These are phyloP conservation scores for Acer negundo DNA, from an alignment of 345 rosid genomes.

Conservation along the genomic window DNA sequence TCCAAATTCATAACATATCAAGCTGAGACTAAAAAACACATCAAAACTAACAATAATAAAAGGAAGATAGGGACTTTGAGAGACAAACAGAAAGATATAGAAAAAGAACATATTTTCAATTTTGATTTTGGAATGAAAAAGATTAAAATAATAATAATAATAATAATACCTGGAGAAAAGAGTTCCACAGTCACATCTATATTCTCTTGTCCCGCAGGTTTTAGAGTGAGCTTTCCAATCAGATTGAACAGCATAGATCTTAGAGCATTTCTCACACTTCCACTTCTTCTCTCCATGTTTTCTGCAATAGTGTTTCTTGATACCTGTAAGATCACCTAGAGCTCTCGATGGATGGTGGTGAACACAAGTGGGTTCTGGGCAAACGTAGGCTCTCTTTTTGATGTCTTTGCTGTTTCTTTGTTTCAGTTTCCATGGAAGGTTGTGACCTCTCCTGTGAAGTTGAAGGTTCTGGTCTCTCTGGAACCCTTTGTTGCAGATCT, in stretches of 20 bases:
- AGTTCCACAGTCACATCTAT: slow-evolving; percentile 94
- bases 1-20: slow-evolving; percentile 24
- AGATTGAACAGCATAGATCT: slow-evolving; percentile 94
- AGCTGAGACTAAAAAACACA: neutral
- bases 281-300: slow-evolving; percentile 97
- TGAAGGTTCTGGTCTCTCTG: slow-evolving; percentile 96
- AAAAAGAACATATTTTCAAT: slow-evolving; percentile 14
- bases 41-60: neutral
- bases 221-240: slow-evolving; percentile 98
- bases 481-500: slow-evolving; percentile 94
- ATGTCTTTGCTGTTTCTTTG: slow-evolving; percentile 61
- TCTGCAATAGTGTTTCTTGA: slow-evolving; percentile 90
- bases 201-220: slow-evolving; percentile 94
- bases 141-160: neutral
- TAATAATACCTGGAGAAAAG: slow-evolving; percentile 73
- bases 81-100: slow-evolving; percentile 22
- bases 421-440: slow-evolving; percentile 95
- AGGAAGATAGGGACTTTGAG: slow-evolving; percentile 19
- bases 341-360: slow-evolving; percentile 96
- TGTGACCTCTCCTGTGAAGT: slow-evolving; percentile 94
- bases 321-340: slow-evolving; percentile 92
- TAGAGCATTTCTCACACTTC: slow-evolving; percentile 93
- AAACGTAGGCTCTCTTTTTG: slow-evolving; percentile 68
- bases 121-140: neutral
- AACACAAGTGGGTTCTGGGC: slow-evolving; percentile 82